phyloP scores from a whole-genome alignment of 2,329 filamentous ascomycete genomes.

The Xylariaceae sp. region DNA sequence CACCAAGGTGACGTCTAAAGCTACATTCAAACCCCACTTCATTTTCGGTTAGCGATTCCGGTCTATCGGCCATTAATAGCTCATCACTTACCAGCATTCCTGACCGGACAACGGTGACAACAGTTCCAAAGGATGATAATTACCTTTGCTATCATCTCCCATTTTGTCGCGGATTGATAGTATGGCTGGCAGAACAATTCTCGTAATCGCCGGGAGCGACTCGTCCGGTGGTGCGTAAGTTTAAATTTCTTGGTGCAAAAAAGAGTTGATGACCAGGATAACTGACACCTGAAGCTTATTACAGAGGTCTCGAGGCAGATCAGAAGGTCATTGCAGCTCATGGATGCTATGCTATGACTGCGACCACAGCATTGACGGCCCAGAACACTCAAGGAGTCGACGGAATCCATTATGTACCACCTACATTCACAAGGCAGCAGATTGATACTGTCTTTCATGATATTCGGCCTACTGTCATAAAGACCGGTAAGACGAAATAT shows the following conservation, averaged over 20 bases:
- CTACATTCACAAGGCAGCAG: slow-evolving; percentile 77
- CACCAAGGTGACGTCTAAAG: too few species aligned
- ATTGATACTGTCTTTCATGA: slow-evolving; percentile 83
- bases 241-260: not conserved
- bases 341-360: slow-evolving; percentile 93
- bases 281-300: not conserved
- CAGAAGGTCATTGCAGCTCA: slow-evolving; percentile 92
- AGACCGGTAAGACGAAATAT: slow-evolving; percentile 62
- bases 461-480: slow-evolving; percentile 84
- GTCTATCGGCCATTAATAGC: too few species aligned
- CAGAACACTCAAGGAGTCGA: slow-evolving; percentile 87
- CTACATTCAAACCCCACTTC: too few species aligned
- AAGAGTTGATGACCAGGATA: not conserved
- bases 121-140: too few species aligned
- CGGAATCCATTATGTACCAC: slow-evolving; percentile 75
- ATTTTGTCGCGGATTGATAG: not conserved
- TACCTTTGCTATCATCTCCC: too few species aligned
- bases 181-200: slow-evolving; percentile 53
- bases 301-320: slow-evolving; percentile 88
- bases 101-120: too few species aligned
- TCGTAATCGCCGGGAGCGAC: slow-evolving; percentile 86
- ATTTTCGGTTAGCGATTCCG: too few species aligned
- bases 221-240: slow-evolving; percentile 83
- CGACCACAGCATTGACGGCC: slow-evolving; percentile 91
- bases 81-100: too few species aligned